Base-by-base conservation (phyloP, 257 asterid species). In the Euphrasia confusa region DNA sequence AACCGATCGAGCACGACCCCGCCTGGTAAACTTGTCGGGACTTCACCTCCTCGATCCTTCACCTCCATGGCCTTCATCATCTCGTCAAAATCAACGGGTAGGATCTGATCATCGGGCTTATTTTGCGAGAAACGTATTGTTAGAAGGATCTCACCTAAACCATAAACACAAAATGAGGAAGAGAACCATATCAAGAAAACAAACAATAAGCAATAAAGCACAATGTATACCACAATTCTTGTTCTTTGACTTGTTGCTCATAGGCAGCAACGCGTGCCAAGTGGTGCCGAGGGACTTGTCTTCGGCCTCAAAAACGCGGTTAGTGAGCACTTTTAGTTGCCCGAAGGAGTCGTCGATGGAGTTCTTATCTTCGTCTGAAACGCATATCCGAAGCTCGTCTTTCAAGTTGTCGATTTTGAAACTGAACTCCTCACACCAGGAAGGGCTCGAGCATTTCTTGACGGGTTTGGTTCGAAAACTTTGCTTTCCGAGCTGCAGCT, bases 271-370 rank as follows among this genome's bases (percentile, higher is more conserved):
- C 2, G 86, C 66, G 82, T 85, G 84, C 97, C 97, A 93, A 69
- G 85, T 74, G 54, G 96, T 89, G 72, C 94, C 96, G 42, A 89
- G 96, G 63, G 97, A 85, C 57, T 81, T 87, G 65, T 85, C 94
- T 42, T 56, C 61, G 17, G 97, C 77, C 49, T 89, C 99, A 18
- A 93, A 87, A 65, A 93, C 93, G 58, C 70, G 80, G 72, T 61
- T 71, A 28, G 85, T 47, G 4, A 87, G 90, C 52, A 93, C 71
- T 63, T 80, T 85, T 61, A 93, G 77, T 80, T 78, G 90, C 18
- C 99, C 97, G 63, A 87, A 82, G 73, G 83, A 87, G 74, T 89
- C 97, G 75, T 84, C n/a, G n/a, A n/a, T n/a, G n/a, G n/a, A 94
- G 60, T 89, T 84, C 84, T 87, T 93, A 68, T 89, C 99, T 66